Evolutionary conservation across 345 rosid species (phyloP).

Genomic region (Moricandia arvensis): DNA sequence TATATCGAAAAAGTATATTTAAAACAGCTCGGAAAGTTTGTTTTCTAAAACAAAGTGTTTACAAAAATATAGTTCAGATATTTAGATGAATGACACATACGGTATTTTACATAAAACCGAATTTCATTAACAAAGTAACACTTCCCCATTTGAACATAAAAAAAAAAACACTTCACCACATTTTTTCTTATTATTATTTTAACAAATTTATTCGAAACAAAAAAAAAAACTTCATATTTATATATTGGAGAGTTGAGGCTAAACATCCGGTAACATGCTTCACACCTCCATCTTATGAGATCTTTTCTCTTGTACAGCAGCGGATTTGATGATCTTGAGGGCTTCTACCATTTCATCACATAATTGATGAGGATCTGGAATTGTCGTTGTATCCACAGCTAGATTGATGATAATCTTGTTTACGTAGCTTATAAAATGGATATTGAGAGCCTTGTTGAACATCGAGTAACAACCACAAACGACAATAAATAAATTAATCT

Average conservation of each 20-base stretch:
- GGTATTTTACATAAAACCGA: neutral
- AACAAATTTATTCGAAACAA: neutral
- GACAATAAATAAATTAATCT: slow-evolving; percentile 23
- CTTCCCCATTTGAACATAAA: neutral
- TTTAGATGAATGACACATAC: too few relatives aligned
- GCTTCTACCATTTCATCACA: slow-evolving; percentile 57
- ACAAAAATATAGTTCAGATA: too few relatives aligned
- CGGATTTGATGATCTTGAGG: slow-evolving; percentile 45
- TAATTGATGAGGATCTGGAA: slow-evolving; percentile 65
- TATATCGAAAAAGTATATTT: too few relatives aligned
- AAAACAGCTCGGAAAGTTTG: too few relatives aligned
- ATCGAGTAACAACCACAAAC: slow-evolving; percentile 39
- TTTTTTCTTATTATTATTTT: neutral
- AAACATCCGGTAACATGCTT: neutral
- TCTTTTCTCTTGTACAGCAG: slow-evolving; percentile 9
- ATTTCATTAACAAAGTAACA: neutral
- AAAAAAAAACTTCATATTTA: neutral
- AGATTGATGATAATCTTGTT: slow-evolving; percentile 58
- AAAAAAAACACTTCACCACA: too few relatives aligned
- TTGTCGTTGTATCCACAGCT: slow-evolving; percentile 61
- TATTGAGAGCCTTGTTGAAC: slow-evolving; percentile 62
- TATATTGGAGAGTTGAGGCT: neutral
- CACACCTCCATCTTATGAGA: slow-evolving; percentile 7
- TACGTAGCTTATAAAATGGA: slow-evolving; percentile 69
- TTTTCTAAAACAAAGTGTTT: too few relatives aligned